phyloP scores from a whole-genome alignment of 768 basidiomycete species.

The Coprinellus micaceus region DNA sequence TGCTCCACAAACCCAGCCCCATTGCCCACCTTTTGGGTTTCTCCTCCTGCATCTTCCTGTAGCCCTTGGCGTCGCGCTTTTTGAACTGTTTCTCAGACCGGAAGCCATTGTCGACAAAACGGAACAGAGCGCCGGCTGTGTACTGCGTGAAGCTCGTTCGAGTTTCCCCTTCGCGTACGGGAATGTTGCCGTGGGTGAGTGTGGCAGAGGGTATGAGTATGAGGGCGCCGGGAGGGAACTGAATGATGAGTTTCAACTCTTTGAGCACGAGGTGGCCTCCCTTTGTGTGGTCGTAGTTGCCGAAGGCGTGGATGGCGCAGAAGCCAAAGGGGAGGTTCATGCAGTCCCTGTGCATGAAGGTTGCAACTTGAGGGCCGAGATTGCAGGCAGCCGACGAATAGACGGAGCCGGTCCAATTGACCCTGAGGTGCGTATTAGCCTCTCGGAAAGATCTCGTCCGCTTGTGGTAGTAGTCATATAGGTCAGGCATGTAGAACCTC shows the following conservation, averaged over 20 bases:
- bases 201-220: constrained; percentile 24
- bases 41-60: no score
- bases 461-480: no score
- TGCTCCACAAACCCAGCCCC: no score
- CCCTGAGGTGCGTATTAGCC: no score
- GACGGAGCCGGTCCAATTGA: no score
- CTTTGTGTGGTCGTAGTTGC: constrained; percentile 18
- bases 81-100: no score
- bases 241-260: constrained; percentile 20
- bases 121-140: constrained; percentile 22
- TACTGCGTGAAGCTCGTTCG: constrained; percentile 24
- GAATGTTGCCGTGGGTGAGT: constrained; percentile 22
- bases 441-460: no score
- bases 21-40: no score
- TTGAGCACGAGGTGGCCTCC: constrained; percentile 21
- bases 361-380: background rate
- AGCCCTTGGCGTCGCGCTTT: no score
- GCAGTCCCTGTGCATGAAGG: constrained; percentile 22
- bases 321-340: constrained; percentile 27
- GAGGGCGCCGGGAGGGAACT: no score
- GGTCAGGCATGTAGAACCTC: no score
- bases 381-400: constrained; percentile 3
- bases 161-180: constrained; percentile 14
- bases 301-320: constrained; percentile 21
- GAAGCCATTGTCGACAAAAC: background rate